These are phyloP conservation scores for Allomyces arbusculus DNA, from an alignment of 192 early-diverging fungal genomes.

Conservation along the genomic window DNA sequence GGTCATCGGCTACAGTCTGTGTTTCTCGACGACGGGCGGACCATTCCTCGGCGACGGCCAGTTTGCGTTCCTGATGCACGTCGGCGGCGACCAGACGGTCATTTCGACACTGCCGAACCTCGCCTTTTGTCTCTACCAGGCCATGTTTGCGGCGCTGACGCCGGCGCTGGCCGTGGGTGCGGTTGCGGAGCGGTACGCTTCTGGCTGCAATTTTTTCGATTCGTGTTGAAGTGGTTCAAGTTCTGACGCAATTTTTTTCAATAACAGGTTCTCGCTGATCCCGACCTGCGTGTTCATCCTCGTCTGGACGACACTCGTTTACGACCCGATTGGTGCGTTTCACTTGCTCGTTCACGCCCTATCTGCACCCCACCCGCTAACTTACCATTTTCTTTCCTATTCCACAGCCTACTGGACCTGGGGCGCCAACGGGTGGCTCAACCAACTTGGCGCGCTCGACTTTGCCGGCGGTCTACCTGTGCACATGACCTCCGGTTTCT, in stretches of 20 bases:
- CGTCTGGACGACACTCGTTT: slow-evolving; percentile 48
- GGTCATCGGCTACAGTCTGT: background rate
- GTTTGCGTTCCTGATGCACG: slow-evolving; percentile 11
- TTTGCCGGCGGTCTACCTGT: slow-evolving; percentile 79
- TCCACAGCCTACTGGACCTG: slow-evolving; percentile 66
- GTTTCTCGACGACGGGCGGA: background rate
- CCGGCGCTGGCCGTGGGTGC: slow-evolving; percentile 10
- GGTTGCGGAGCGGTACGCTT: slow-evolving; percentile 1
- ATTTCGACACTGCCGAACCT: slow-evolving; percentile 30
- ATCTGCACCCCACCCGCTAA: background rate
- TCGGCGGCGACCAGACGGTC: slow-evolving; percentile 8
- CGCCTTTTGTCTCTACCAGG: slow-evolving; percentile 50
- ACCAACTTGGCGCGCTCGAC: slow-evolving; percentile 50
- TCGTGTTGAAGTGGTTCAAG: background rate
- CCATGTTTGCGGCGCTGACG: slow-evolving; percentile 60
- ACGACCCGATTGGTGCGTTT: slow-evolving; percentile 9
- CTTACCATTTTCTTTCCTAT: slow-evolving; percentile 10
- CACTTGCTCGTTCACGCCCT: background rate
- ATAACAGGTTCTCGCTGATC: slow-evolving; percentile 1
- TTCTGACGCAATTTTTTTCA: too few relatives aligned
- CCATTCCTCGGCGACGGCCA: slow-evolving; percentile 25
- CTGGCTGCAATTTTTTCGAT: background rate
- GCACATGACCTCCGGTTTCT: slow-evolving; percentile 57
- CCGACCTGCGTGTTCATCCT: slow-evolving; percentile 43
- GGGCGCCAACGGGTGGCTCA: slow-evolving; percentile 59